phyloP scores from a whole-genome alignment of 106 monocot genomes.

The Allium cepa region DNA sequence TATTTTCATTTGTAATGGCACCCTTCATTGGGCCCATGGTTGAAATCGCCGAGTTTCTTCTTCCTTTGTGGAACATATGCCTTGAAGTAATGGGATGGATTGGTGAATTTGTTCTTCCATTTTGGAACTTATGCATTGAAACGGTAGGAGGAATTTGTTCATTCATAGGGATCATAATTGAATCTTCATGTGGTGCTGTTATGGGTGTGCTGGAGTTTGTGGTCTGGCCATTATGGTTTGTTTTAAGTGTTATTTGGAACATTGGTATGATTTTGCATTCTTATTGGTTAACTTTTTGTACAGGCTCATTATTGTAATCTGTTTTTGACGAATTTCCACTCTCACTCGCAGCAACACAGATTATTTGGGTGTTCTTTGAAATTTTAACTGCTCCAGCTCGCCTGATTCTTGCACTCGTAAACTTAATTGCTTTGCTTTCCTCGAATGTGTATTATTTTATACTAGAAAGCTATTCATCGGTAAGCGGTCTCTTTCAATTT shows the following conservation, averaged over 20 bases:
- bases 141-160: slow-evolving; percentile 38
- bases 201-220: slow-evolving; percentile 38
- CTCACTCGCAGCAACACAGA: slow-evolving; percentile 36
- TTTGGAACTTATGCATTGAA: slow-evolving; percentile 58
- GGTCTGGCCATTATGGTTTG: slow-evolving; percentile 68
- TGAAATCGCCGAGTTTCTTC: slow-evolving; percentile 50
- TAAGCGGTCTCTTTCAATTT: slow-evolving; percentile 48
- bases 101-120: slow-evolving; percentile 52
- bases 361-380: slow-evolving; percentile 61
- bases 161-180: slow-evolving; percentile 36
- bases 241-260: slow-evolving; percentile 33
- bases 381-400: slow-evolving; percentile 51
- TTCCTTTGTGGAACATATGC: slow-evolving; percentile 61
- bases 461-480: slow-evolving; percentile 51
- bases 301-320: slow-evolving; percentile 3
- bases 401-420: slow-evolving; percentile 35
- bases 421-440: slow-evolving; percentile 31
- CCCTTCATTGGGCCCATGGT: slow-evolving; percentile 63
- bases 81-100: slow-evolving; percentile 21
- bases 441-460: slow-evolving; percentile 30
- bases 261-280: slow-evolving; percentile 49
- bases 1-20: slow-evolving; percentile 49
- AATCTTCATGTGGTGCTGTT: slow-evolving; percentile 37
- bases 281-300: neutral
- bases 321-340: neutral